Conservation (phyloP, 2,329 filamentous ascomycete species). For the Biscogniauxia mediterranea region DNA sequence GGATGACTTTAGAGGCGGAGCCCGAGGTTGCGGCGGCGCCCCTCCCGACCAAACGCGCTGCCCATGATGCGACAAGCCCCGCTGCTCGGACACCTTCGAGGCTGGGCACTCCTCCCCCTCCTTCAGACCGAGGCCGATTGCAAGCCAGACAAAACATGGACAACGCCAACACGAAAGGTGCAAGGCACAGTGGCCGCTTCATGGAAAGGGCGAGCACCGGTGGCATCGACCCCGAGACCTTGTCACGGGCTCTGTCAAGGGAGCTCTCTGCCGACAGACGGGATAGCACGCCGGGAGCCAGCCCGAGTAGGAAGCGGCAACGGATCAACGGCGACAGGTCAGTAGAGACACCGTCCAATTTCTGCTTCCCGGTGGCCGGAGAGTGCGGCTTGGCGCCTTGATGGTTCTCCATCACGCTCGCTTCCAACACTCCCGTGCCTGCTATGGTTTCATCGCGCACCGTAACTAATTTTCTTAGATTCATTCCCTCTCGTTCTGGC, state of each 20-base stretch:
- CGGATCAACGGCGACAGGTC: conserved; percentile 63
- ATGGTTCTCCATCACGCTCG: background rate
- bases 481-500: conserved; percentile 90
- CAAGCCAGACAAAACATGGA: conserved; percentile 43
- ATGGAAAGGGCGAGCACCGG: conserved; percentile 37
- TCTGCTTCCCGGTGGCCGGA: background rate
- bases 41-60: conserved; percentile 31
- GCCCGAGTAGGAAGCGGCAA: conserved; percentile 58
- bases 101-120: conserved; percentile 44
- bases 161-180: conserved; percentile 31
- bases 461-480: conserved; percentile 52
- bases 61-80: conserved; percentile 35
- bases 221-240: conserved; percentile 47
- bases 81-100: conserved; percentile 36
- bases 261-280: conserved; percentile 51
- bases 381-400: background rate
- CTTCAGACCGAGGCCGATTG: conserved; percentile 42
- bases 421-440: conserved; percentile 5
- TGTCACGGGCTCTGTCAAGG: conserved; percentile 50
- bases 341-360: conserved; percentile 13
- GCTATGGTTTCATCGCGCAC: conserved; percentile 19
- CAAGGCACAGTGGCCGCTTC: conserved; percentile 36
- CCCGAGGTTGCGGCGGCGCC: conserved; percentile 23
- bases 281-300: conserved; percentile 52
- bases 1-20: conserved; percentile 38